These are phyloP conservation scores for Detonula confervacea DNA, from an alignment of 352 stramenopile species.

Conservation along the genomic window DNA sequence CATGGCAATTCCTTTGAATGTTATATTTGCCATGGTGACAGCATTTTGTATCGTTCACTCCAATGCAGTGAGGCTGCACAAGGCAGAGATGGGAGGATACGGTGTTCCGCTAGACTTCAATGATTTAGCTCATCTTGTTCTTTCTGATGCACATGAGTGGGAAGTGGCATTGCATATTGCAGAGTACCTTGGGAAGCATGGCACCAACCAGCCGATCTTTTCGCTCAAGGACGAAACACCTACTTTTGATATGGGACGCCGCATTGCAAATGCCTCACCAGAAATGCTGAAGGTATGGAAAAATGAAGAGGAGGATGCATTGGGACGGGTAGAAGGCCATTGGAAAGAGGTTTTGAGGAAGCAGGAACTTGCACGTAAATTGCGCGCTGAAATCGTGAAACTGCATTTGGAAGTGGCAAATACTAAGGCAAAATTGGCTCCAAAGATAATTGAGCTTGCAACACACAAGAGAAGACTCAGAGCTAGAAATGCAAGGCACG, in stretches of 20 bases:
- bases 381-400: slow-evolving; percentile 36
- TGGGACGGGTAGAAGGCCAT: slow-evolving; percentile 33
- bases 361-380: slow-evolving; percentile 27
- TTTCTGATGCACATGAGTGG: slow-evolving; percentile 43
- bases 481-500: neutral
- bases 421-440: slow-evolving; percentile 24
- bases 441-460: slow-evolving; percentile 26
- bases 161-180: slow-evolving; percentile 29
- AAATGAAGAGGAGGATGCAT: slow-evolving; percentile 42
- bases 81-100: slow-evolving; percentile 34
- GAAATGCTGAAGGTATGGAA: slow-evolving; percentile 41
- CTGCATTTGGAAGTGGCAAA: neutral
- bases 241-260: slow-evolving; percentile 43
- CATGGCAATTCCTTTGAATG: slow-evolving; percentile 5
- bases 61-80: slow-evolving; percentile 31
- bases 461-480: slow-evolving; percentile 29
- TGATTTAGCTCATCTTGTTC: slow-evolving; percentile 54
- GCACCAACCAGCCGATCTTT: slow-evolving; percentile 43
- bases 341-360: slow-evolving; percentile 53
- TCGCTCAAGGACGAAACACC: slow-evolving; percentile 42
- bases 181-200: slow-evolving; percentile 35
- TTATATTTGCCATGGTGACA: slow-evolving; percentile 16
- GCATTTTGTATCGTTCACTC: slow-evolving; percentile 55
- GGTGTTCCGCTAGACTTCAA: slow-evolving; percentile 54
- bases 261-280: slow-evolving; percentile 24